Evolutionary conservation across 176 grass and related monocot species (phyloP), one percentile per base, ranked within the genome.

Genomic region (Juncus effusus): DNA sequence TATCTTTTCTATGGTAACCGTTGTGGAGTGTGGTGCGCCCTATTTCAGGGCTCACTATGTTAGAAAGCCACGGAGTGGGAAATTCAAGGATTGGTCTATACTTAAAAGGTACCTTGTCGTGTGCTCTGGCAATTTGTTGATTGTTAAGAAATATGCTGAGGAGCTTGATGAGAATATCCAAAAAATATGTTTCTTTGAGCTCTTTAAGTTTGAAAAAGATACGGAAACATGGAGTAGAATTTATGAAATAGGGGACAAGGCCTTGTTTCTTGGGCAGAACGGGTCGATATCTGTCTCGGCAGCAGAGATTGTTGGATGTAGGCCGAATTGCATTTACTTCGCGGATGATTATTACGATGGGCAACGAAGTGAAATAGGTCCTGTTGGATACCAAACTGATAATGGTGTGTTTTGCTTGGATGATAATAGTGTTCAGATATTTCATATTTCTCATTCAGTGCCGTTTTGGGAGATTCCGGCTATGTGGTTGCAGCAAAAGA

Each of bases 191-290:
- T 3, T 38, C 5, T 64, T 64, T 3, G 38, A 39, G 11, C 3
- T 64, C 11, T 64, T 40, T 64, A 45, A 64, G 38, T 15, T 64
- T 5, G 62, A 64, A 14, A 7, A 40, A 13, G 38, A 63, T 63
- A 15, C 35, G 3, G 62, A 4, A 8, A 64, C 8, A 15, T 64
- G 39, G 39, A 64, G 40, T 8, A 47, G 11, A 64, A 13, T 64
- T 5, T 44, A 45, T 5, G 40, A 15, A 13, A 13, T 64, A 15
- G 38, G 39, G 4, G 39, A 47, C 0, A 13, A 64, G 38, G 38
- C 62, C 3, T 11, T 64, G 12, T 64, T 64, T 14, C 62, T 64
- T 3, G 37, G 37, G 2, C 3, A 12, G 3, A 64, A 47, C 7
- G 62, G 42, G 38, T 64, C 62, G 13, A 10, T 64, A 7, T 13